phyloP scores from a whole-genome alignment of 257 asterid species.

The Ophiorrhiza pumila region DNA sequence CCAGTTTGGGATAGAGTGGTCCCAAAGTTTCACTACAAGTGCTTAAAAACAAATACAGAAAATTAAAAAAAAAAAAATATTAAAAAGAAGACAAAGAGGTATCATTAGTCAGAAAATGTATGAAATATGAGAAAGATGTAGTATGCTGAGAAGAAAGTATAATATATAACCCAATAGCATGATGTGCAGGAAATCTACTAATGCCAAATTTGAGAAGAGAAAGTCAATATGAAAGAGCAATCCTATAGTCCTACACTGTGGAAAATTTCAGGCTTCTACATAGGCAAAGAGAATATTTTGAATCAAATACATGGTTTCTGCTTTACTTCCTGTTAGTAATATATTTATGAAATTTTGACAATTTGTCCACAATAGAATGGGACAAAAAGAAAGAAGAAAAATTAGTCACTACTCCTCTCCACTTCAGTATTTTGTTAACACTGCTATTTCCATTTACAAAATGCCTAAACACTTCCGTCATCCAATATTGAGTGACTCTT shows the following conservation, averaged over 20 bases:
- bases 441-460: not conserved
- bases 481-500: not conserved
- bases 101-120: not conserved
- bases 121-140: not conserved
- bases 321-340: not conserved
- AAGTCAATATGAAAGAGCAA: not conserved
- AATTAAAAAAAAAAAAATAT: constrained; percentile 10
- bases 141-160: not conserved
- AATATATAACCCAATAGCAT: not conserved
- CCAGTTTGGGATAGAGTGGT: constrained; percentile 41
- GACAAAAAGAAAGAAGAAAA: not conserved
- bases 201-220: not conserved
- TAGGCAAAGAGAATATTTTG: not conserved
- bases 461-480: not conserved
- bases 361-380: not conserved
- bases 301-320: not conserved
- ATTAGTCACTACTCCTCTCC: not conserved
- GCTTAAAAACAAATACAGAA: constrained; percentile 31
- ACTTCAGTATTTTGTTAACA: not conserved
- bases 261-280: not conserved
- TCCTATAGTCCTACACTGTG: not conserved
- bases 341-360: not conserved
- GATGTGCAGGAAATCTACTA: not conserved
- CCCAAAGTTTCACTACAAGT: constrained; percentile 45
- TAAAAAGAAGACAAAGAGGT: not conserved